Evolutionary conservation across 1,284 basidiomycete genomes (phyloP).

Genomic region (Naganishia sp.): DNA sequence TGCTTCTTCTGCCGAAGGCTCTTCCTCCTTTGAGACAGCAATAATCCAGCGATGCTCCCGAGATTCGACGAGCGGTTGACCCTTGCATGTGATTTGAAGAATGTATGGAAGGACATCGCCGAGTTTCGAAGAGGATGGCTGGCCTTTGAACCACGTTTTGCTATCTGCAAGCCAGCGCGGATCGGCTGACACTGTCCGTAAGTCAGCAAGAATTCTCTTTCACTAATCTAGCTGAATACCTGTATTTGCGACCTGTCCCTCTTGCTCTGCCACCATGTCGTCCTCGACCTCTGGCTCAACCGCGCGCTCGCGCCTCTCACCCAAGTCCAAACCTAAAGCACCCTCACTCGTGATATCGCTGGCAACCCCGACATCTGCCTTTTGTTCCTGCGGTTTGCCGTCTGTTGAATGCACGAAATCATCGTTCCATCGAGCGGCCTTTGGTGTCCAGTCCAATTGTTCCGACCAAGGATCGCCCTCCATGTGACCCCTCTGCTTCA

Average conservation of each 20-base stretch:
- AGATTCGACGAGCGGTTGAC: conserved; percentile 49
- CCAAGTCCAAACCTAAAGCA: too few relatives aligned
- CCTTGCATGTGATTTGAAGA: conserved; percentile 47
- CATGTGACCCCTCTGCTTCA: conserved; percentile 65
- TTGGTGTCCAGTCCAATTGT: conserved; percentile 95
- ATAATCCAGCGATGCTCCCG: conserved; percentile 53
- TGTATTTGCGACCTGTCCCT: not conserved
- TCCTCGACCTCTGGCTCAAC: too few relatives aligned
- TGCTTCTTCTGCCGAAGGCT: conserved; percentile 22
- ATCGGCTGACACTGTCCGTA: not conserved
- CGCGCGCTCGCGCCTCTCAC: too few relatives aligned
- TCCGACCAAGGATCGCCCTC: conserved; percentile 79
- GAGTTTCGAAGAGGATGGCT: not conserved
- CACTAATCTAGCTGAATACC: too few relatives aligned
- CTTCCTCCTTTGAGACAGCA: conserved; percentile 41
- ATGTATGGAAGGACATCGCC: conserved; percentile 48
- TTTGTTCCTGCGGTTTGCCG: too few relatives aligned
- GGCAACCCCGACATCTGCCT: not conserved
- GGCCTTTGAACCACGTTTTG: not conserved
- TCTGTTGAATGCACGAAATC: not conserved
- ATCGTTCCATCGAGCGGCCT: conserved; percentile 64
- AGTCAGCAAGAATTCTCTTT: not conserved
- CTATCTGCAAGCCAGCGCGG: conserved; percentile 26
- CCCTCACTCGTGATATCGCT: not conserved
- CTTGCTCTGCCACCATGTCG: too few relatives aligned